Percentiles rank a stretch among this genome's conserved stretches.
phyloP scores from a whole-genome alignment of 805 yeast genomes.

The Kuraishia hungarica region DNA sequence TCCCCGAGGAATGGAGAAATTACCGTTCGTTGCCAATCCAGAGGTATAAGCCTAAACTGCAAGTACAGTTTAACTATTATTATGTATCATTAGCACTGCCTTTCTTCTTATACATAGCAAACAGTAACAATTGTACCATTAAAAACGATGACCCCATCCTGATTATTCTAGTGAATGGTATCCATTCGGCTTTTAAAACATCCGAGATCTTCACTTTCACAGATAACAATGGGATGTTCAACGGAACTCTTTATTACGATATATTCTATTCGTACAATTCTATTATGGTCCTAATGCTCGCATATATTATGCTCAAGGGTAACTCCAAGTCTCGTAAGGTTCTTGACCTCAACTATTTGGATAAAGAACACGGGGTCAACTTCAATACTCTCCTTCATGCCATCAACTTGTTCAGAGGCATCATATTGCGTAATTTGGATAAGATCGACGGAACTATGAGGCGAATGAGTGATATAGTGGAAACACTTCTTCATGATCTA shows the following conservation, averaged over 20 bases:
- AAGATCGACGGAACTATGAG: conserved; percentile 33
- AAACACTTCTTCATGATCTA: conserved; percentile 31
- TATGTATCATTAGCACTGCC: conserved; percentile 34
- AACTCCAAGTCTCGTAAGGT: conserved; percentile 10
- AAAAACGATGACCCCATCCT: conserved; percentile 34
- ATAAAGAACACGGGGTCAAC: conserved; percentile 18
- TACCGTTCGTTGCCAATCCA: conserved; percentile 21
- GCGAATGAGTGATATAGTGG: conserved; percentile 32
- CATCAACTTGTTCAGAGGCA: conserved; percentile 23
- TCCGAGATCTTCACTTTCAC: conserved; percentile 28
- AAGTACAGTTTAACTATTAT: conserved; percentile 31
- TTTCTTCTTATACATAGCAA: conserved; percentile 29
- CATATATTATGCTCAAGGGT: conserved; percentile 18
- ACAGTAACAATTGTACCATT: conserved; percentile 24
- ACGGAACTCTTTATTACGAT: conserved; percentile 26
- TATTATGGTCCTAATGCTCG: conserved; percentile 23
- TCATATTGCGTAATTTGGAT: conserved; percentile 21
- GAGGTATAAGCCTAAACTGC: conserved; percentile 32
- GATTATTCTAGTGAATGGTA: conserved; percentile 28
- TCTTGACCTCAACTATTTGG: conserved; percentile 20
- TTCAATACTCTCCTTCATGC: conserved; percentile 19
- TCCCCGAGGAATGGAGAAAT: conserved; percentile 24
- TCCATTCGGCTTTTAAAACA: conserved; percentile 28
- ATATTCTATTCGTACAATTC: conserved; percentile 28
- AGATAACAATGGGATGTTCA: conserved; percentile 24